Evolutionary conservation across 495 filamentous ascomycete species (phyloP).

Genomic region (Penicillium waksmanii): DNA sequence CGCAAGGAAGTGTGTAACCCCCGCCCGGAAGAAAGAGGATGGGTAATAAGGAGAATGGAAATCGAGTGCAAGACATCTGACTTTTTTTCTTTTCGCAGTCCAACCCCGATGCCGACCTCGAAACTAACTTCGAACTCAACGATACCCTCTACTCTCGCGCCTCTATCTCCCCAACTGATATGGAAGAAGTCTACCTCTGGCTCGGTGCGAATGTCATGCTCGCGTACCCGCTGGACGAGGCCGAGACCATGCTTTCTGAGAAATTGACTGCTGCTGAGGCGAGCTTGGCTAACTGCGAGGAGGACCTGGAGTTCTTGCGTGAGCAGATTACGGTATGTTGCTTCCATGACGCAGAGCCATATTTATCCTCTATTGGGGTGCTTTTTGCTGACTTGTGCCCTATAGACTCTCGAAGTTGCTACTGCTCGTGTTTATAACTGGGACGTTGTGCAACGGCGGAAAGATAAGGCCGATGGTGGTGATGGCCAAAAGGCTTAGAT

Average conservation of each 20-base stretch:
- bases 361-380: background rate
- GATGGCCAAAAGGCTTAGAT: conserved; percentile 31
- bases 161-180: conserved; percentile 74
- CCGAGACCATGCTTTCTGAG: conserved; percentile 73
- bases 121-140: conserved; percentile 94
- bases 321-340: conserved; percentile 89
- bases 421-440: conserved; percentile 98
- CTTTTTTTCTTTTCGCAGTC: conserved; percentile 13
- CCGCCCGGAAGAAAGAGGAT: background rate
- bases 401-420: conserved; percentile 92
- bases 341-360: background rate
- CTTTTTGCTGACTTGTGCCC: background rate
- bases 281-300: conserved; percentile 83
- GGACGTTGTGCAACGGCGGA: conserved; percentile 92
- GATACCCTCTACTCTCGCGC: conserved; percentile 95
- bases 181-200: conserved; percentile 96
- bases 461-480: conserved; percentile 74
- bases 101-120: conserved; percentile 51
- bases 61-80: background rate
- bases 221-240: conserved; percentile 87
- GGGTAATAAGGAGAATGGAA: background rate
- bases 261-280: conserved; percentile 80
- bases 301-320: conserved; percentile 93
- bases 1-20: conserved; percentile 31
- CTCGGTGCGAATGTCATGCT: conserved; percentile 98